These are phyloP conservation scores for Amphibolis antarctica DNA, from an alignment of 106 monocot species.

Conservation along the genomic window DNA sequence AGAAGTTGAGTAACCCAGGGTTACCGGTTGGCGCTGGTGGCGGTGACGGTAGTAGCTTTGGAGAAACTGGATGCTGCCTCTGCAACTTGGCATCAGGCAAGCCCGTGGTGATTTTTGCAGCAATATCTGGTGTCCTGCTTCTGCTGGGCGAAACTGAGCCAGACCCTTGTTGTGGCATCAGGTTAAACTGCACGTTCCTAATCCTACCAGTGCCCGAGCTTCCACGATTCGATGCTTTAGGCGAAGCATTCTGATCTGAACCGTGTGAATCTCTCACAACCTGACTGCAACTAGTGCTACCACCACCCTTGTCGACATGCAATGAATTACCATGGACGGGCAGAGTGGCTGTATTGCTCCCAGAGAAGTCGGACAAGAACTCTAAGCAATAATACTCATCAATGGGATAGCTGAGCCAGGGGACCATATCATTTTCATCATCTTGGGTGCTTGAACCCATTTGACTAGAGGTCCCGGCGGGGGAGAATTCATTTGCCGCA, in stretches of 20 bases:
- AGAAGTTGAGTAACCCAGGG: constrained; percentile 42
- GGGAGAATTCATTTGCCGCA: background rate
- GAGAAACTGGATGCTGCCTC: constrained; percentile 11
- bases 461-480: background rate
- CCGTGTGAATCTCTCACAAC: background rate
- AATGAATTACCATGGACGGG: background rate
- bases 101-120: background rate
- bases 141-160: background rate
- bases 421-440: constrained; percentile 38
- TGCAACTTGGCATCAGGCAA: constrained; percentile 1
- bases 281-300: background rate
- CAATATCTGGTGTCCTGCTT: constrained; percentile 6
- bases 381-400: constrained; percentile 50
- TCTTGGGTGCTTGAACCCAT: constrained; percentile 13
- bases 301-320: background rate
- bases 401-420: constrained; percentile 60
- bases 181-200: constrained; percentile 16
- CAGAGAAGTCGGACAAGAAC: constrained; percentile 42
- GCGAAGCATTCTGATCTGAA: background rate
- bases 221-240: constrained; percentile 5
- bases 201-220: constrained; percentile 5
- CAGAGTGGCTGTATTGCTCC: constrained; percentile 9
- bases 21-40: constrained; percentile 6
- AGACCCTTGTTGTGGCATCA: constrained; percentile 19
- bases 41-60: constrained; percentile 6